Base-by-base conservation (phyloP, 106 monocot species). In the Dactylorhiza incarnata region DNA sequence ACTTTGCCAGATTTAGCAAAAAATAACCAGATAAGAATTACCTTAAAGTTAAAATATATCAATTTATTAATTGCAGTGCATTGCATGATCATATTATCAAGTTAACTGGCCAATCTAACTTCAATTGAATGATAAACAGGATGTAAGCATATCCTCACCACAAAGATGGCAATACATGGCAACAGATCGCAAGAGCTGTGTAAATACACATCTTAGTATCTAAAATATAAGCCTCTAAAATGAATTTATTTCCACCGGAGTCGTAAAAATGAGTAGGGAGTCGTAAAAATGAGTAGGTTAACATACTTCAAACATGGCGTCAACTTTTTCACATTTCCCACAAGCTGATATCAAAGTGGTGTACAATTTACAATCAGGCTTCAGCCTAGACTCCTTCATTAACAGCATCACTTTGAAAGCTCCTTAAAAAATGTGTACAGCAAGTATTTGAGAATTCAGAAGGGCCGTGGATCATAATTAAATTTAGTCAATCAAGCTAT, bases 301-400 rank as follows among this genome's bases (percentile, higher is more conserved):
- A 17, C 84, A 82, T 87, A 96, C 95, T 78, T 96, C 93, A 87
- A 96, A 96, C 95, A 96, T 96, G 12, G 91, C 88, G 86, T 88
- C 91, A 79, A 91, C 91, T 86, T 91, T 88, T 82, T 86, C 86
- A 81, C 86, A 77, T 76, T 91, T 91, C n/a, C 79, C 91, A 74
- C 85, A 91, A 24, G 88, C 82, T 72, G 91, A 88, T 80, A 91
- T 91, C 70, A 91, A 74, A 9, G 91, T 91, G 10, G 91, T 91
- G 54, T 91, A 85, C 69, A 95, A 86, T 68, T 92, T 90, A 82
- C 92, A 95, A 73, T 95, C 95, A 74, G 95, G 95, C 76, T 80
- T 82, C 63, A 93, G 75, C 45, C 89, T 90, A 77, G 93, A 88
- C 49, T 96, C 90, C 78, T 93, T 96, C 73, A 96, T 86, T 69